Evolutionary conservation across 805 yeast species (phyloP).

Genomic region (Myxozyma sirexii): DNA sequence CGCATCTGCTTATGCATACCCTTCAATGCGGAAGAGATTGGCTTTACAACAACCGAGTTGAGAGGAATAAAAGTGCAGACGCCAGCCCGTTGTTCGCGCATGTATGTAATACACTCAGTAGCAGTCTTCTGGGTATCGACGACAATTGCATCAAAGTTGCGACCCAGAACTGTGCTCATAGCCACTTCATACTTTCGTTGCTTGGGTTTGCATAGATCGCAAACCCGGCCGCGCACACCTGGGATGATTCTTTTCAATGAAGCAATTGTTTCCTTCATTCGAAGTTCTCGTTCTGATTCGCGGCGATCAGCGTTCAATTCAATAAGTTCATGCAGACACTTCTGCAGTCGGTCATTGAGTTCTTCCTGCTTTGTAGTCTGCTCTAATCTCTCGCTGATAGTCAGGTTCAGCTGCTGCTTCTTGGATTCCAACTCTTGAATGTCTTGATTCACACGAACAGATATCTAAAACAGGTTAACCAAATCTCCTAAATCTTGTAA

Average conservation of each 20-base stretch:
- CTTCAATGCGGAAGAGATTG: conserved; percentile 59
- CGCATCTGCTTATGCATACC: conserved; percentile 48
- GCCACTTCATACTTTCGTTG: conserved; percentile 74
- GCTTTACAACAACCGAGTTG: conserved; percentile 65
- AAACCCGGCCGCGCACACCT: conserved; percentile 79
- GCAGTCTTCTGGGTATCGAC: conserved; percentile 76
- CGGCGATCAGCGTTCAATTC: conserved; percentile 76
- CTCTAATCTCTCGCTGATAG: conserved; percentile 32
- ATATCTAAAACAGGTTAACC: too few species aligned
- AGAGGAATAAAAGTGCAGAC: conserved; percentile 85
- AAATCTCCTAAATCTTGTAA: not conserved
- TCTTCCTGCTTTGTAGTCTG: conserved; percentile 53
- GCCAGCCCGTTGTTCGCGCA: conserved; percentile 85
- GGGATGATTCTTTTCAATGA: conserved; percentile 74
- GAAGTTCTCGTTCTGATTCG: conserved; percentile 70
- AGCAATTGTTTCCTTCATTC: conserved; percentile 70
- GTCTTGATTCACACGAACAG: conserved; percentile 36
- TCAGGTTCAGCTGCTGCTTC: conserved; percentile 25
- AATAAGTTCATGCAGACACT: conserved; percentile 60
- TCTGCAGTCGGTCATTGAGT: conserved; percentile 65
- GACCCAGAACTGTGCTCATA: conserved; percentile 74
- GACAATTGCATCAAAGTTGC: conserved; percentile 75
- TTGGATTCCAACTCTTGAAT: conserved; percentile 36
- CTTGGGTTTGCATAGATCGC: conserved; percentile 77
- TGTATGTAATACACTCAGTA: conserved; percentile 70